Conservation (phyloP, 176 grass and related monocot genomes). For the Chrysopogon serrulatus region DNA sequence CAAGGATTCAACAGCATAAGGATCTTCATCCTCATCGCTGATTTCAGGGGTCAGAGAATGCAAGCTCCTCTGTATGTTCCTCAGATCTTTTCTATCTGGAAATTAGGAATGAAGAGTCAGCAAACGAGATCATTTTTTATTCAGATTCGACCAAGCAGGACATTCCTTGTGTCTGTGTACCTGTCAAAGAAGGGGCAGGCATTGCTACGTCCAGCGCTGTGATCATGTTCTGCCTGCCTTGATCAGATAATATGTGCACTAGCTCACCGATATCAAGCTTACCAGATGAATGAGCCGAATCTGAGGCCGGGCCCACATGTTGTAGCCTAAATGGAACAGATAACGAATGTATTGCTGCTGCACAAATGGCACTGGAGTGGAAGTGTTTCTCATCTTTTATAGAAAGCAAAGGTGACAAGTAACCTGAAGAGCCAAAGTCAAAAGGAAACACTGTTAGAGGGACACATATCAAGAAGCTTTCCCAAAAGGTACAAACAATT, state of each 20-base stretch:
- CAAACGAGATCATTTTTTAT: background rate
- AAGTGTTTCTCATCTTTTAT: conserved; percentile 75
- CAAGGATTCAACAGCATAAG: conserved; percentile 61
- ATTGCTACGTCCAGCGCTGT: conserved; percentile 74
- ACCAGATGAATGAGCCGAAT: conserved; percentile 40
- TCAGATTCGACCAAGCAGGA: background rate
- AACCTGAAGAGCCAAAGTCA: conserved; percentile 42
- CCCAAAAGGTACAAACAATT: background rate
- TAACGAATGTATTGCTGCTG: conserved; percentile 78
- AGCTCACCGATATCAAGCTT: conserved; percentile 69
- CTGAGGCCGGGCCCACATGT: conserved; percentile 29
- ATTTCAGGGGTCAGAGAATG: conserved; percentile 63
- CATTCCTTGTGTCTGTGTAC: conserved; percentile 23
- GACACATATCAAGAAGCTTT: background rate
- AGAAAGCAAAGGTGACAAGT: conserved; percentile 46
- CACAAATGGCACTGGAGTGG: conserved; percentile 78
- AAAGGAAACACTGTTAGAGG: background rate
- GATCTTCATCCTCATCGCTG: conserved; percentile 64
- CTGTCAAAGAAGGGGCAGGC: conserved; percentile 73
- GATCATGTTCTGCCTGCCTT: conserved; percentile 79
- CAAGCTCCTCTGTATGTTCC: conserved; percentile 54
- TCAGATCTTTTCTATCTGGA: conserved; percentile 42
- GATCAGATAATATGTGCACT: conserved; percentile 60
- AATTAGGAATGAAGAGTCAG: background rate
- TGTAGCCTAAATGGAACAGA: conserved; percentile 65